Conservation (phyloP, 2,329 filamentous ascomycete species). For the Mycosphaerelloides madeirae region DNA sequence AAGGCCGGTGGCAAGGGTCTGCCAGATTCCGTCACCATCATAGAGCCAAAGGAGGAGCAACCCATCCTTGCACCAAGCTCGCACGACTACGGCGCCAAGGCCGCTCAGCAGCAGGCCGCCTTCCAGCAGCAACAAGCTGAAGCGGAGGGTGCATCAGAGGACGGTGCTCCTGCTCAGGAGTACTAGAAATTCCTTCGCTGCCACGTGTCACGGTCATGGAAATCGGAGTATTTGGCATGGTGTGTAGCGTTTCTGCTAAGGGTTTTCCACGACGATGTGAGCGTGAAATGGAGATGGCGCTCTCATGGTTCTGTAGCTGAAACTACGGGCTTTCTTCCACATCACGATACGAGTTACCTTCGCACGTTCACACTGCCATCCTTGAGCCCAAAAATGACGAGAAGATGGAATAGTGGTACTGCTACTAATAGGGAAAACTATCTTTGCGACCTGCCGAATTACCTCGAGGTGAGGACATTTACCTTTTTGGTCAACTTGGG, state of each 20-base stretch:
- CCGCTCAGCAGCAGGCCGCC: constrained; percentile 57
- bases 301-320: too few relatives aligned
- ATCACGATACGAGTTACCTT: too few relatives aligned
- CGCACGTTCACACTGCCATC: too few relatives aligned
- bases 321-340: too few relatives aligned
- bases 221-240: constrained; percentile 5
- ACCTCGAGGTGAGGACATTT: too few relatives aligned
- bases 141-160: constrained; percentile 19
- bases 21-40: constrained; percentile 97
- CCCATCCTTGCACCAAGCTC: constrained; percentile 89
- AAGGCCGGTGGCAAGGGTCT: constrained; percentile 94
- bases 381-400: too few relatives aligned
- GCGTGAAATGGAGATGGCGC: too few relatives aligned
- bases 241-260: constrained; percentile 3
- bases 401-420: too few relatives aligned
- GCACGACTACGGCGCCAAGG: constrained; percentile 98
- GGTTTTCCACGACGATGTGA: neutral
- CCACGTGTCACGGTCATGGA: constrained; percentile 1
- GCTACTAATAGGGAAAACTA: too few relatives aligned
- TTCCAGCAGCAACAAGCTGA: constrained; percentile 53
- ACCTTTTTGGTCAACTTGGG: too few relatives aligned
- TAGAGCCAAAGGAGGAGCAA: constrained; percentile 99
- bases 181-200: constrained; percentile 10
- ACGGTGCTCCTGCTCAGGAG: constrained; percentile 15
- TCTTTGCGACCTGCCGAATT: too few relatives aligned